Evolutionary conservation across 192 early-diverging fungal genomes (phyloP), one percentile per base, ranked within the genome.

Genomic region (Chytriomyces hyalinus): DNA sequence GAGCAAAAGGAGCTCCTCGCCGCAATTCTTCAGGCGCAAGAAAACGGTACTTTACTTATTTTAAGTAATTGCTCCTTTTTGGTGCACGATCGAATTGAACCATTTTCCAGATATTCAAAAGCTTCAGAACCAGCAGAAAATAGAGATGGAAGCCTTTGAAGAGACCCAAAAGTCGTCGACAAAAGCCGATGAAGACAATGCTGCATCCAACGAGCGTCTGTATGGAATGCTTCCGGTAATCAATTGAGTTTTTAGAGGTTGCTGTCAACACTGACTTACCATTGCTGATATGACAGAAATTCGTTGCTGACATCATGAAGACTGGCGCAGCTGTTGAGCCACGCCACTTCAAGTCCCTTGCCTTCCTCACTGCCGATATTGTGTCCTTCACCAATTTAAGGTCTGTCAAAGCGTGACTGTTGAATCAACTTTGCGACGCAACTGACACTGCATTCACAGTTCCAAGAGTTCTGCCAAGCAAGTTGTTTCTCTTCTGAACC

Each of bases 341-440:
- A 8, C 57, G 61, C 24, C 73, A 81, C 20, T 84, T 82, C 61
- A 62, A 76, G 20, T 67, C 65, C 72, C 64, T 84, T 6, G 77
- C 78, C 7, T 73, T 84, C 49, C 60, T 82, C 5, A 77, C 71
- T 8, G 43, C 66, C 6, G 83, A 84, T 60, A 80, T 84, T 63
- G 83, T 84, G 28, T 74, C 73, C 57, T 84, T 84, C 77, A 84
- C 83, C 49, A 72, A 77, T 59, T 61, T 84, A 11, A 84, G 77
- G 70, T n/a, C 67, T 28, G 66, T n/a, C 49, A 2, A n/a, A 3
- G 44, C 2, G 22, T n/a, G 11, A 15, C 26, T 3, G 17, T 63
- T 20, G 17, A n/a, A 22, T 45, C 69, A 50, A 6, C 43, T 17
- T 62, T 46, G 44, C 50, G 44, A 15, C 26, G 3, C n/a, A 60